Base-by-base conservation (phyloP, 2,329 filamentous ascomycete genomes). In the Botrytis squamosa region DNA sequence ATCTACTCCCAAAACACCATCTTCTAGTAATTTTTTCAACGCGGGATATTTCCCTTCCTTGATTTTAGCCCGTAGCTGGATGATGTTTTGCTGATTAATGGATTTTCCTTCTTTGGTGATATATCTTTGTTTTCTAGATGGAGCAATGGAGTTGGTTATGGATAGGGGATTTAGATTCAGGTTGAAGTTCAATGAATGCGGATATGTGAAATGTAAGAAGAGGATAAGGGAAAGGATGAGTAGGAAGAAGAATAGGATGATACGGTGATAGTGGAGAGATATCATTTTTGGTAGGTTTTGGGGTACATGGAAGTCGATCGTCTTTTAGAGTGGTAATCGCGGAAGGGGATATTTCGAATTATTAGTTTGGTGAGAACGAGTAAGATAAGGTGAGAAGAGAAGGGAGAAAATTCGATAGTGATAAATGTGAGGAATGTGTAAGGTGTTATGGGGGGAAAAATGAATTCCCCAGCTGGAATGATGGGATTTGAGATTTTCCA, bases 141-240 rank as follows among this genome's bases (percentile, higher is more conserved):
- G 46, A n/a, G 52, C 0, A 12, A 0, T 7, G 3, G n/a, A 8
- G n/a, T 3, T 57, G n/a, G n/a, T 0, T 1, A 0, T 29, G 3
- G 52, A 57, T 4, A 57, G n/a, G 14, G 52, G n/a, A 18, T 57
- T 57, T 1, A 57, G 3, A 57, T 29, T 57, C 6, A 57, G 52
- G 7, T 57, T 57, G 52, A 33, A 57, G 3, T 57, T 57, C 9
- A 46, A 6, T 5, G 65, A 6, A 20, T 25, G 38, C 1, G 33
- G 36, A 40, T 55, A n/a, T 7, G 42, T 36, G 33, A n/a, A 16
- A n/a, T 55, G 22, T 0, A 68, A 7, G 44, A 68, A 20, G 2
- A 38, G 14, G 14, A 68, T 36, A 12, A 36, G 9, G 10, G 46
- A 40, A 25, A 29, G 6, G 6, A 40, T 7, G 3, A 68, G 16